Base-by-base conservation (phyloP, 768 basidiomycete genomes). In the Lactarius quietus region DNA sequence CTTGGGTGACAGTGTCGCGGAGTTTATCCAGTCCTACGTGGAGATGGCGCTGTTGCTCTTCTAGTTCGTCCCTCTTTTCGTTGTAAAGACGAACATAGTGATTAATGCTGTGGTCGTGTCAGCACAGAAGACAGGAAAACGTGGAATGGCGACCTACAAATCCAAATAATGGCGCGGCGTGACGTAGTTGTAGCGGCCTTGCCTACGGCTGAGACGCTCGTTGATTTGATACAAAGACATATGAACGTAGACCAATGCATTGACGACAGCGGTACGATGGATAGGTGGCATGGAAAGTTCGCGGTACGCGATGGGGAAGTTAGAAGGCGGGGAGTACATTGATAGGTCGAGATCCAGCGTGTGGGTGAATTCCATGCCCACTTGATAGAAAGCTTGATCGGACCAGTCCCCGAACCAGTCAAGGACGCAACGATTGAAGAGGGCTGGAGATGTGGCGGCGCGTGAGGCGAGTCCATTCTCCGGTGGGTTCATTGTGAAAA, bases 321-420 rank as follows among this genome's bases (percentile, higher is more conserved):
- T 82, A 18, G 80, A 73, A 10, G 95, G 92, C 10, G 94, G 86
- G 26, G 76, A 80, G 77, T 95, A 98, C 1, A 87, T 84, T 6
- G 91, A 82, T 41, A 93, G 76, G 72, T 98, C 97, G 68, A 99
- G 84, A 76, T 98, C 97, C 69, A 99, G 83, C 0, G 91, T 89
- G 59, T 92, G 85, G 2, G 96, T 98, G 76, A 99, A 96, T 76
- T 98, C 97, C 82, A 91, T 86, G 51, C 92, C 97, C 66, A 99
- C 97, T 80, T 98, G 97, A 74, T 91, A 98, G 77, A 98, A 92
- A 0, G 97, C 95, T 74, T 98, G 95, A 71, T 97, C 94, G 18
- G 95, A 94, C 97, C 97, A 99, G 74, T 98, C 95, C 31, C 97
- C 97, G 71, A 98, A 98, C 97, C 97, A 99, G 76, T 99, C 96